A percentile compares a stretch with the other conserved stretches of the same genome.
Conservation (phyloP, 2,329 filamentous ascomycete species). For the Sporothrix euskadiensis region DNA sequence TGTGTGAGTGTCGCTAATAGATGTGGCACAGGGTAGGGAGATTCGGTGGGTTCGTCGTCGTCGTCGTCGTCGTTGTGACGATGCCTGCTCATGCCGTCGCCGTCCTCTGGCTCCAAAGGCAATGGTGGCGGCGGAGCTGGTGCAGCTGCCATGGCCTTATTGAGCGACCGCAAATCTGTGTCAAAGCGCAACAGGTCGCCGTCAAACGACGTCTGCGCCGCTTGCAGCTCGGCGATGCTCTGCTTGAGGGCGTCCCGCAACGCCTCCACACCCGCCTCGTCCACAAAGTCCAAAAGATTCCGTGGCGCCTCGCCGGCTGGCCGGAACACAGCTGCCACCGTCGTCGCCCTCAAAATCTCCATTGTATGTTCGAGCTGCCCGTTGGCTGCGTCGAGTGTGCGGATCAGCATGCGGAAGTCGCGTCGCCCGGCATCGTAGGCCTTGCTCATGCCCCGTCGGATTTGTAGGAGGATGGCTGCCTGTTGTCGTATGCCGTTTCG, state of each 20-base stretch:
- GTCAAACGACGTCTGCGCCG: slow-evolving; percentile 71
- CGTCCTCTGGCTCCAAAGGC: background rate
- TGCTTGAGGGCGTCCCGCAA: slow-evolving; percentile 67
- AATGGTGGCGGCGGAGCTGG: slow-evolving; percentile 38
- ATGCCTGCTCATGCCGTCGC: background rate
- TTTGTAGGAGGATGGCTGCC: slow-evolving; percentile 51
- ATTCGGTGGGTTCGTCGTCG: slow-evolving; percentile 32
- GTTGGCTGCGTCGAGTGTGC: slow-evolving; percentile 66
- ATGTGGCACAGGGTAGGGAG: slow-evolving; percentile 47
- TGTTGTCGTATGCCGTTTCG: slow-evolving; percentile 61
- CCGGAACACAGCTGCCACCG: slow-evolving; percentile 64
- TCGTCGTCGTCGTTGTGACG: background rate
- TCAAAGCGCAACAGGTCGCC: slow-evolving; percentile 75
- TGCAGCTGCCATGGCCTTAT: slow-evolving; percentile 54
- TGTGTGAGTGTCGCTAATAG: slow-evolving; percentile 65
- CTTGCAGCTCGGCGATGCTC: slow-evolving; percentile 70
- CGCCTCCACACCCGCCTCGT: slow-evolving; percentile 66
- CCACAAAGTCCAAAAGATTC: slow-evolving; percentile 73
- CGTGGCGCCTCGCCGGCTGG: slow-evolving; percentile 59
- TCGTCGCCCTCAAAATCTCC: slow-evolving; percentile 61
- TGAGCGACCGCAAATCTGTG: slow-evolving; percentile 67
- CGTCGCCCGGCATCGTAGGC: slow-evolving; percentile 60
- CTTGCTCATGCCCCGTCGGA: slow-evolving; percentile 53
- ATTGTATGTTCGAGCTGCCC: slow-evolving; percentile 66
- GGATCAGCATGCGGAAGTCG: slow-evolving; percentile 63